These are phyloP conservation scores for Gossypium herbaceum DNA, from an alignment of 345 rosid genomes.

Conservation along the genomic window DNA sequence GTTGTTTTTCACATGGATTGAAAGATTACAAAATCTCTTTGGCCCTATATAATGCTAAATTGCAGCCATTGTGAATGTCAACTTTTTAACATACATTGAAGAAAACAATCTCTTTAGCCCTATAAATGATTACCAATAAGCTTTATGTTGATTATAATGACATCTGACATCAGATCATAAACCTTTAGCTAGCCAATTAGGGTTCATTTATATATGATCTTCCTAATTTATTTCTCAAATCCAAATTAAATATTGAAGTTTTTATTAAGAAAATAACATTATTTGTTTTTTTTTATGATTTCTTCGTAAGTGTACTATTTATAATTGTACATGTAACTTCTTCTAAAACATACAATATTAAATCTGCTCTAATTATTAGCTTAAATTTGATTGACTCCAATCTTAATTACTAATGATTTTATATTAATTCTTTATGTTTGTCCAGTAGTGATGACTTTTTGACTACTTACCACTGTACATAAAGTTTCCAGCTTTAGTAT, in stretches of 20 bases:
- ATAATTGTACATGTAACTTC: background rate
- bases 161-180: background rate
- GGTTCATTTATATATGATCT: background rate
- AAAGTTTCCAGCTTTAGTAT: background rate
- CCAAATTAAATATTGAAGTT: too few species aligned
- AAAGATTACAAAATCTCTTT: too few species aligned
- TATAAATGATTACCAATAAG: background rate
- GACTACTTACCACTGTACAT: background rate
- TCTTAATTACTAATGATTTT: background rate
- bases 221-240: background rate
- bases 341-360: background rate
- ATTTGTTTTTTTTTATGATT: too few species aligned
- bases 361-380: background rate
- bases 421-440: background rate
- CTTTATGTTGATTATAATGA: background rate
- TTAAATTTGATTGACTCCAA: background rate
- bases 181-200: background rate
- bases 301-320: too few species aligned
- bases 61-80: background rate
- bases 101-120: background rate
- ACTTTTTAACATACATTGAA: background rate
- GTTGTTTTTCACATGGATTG: slow-evolving; percentile 7
- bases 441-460: background rate
- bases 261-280: too few species aligned
- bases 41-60: too few species aligned